Evolutionary conservation across 805 yeast species (phyloP), one percentile per base, ranked within the genome.

Genomic region (Saccharomycopsis capsularis): DNA sequence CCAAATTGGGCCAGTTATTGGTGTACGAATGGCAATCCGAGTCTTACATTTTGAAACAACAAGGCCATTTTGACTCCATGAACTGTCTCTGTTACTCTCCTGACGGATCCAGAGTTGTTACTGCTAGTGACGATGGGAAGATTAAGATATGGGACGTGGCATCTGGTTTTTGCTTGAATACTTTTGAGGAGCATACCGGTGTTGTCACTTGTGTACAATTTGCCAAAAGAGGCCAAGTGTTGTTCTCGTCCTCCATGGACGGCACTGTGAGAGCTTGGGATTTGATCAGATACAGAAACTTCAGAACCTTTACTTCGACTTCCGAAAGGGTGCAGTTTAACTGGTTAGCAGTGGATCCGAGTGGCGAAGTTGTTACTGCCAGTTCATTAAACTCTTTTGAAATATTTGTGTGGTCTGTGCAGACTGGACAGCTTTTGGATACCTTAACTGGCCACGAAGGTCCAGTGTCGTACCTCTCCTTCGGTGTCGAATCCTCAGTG

Each of bases 11-110:
- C n/a, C 99, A 93, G 67, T 68, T 93, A 51, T 68, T 93, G 50
- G 99, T 93, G 0, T 93, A 95, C 71, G 99, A 93, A 71, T 93
- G 99, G 99, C 96, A 93, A 68, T 85, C 95, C 3, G 99, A 93
- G 64, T 86, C 96, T 0, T 93, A 91, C 62, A 84, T 93, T 42
- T 70, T 93, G 56, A 90, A 91, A 62, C 99, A 93, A 63, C 99
- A 93, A 66, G 97, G 98, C 22, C 99, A 93, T 66, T 91, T 86
- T 61, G 99, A 93, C 64, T 73, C 96, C 0, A 78, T 89, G 64
- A 91, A 88, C 60, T 74, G 88, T 15, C 62, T 93, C 40, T 78
- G 84, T 30, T 93, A 93, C 60, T 87, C 97, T 0, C 96, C 97
- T 0, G 99, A 93, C 68, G 99, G 98, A 0, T 77, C 95, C 2